Evolutionary conservation across 2,329 filamentous ascomycete genomes (phyloP), one percentile per base, ranked within the genome.

Genomic region (Didymella sp.): DNA sequence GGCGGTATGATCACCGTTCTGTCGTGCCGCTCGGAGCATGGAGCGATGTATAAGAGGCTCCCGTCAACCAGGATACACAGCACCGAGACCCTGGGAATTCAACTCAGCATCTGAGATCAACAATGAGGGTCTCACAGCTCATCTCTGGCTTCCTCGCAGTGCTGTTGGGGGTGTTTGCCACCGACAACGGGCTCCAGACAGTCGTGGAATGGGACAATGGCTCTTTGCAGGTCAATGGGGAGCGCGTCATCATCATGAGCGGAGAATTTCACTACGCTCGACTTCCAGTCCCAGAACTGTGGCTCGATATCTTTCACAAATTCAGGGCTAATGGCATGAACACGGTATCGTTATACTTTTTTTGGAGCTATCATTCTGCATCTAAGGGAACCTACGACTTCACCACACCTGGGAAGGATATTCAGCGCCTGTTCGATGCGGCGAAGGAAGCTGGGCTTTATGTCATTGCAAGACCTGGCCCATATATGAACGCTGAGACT

Each of bases 221-320:
- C 60, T 83, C 80, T 51, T 73, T 84, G 24, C 74, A 76, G 3
- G 72, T 84, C 60, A 81, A 83, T 54, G 80, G 80, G 33, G 76
- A 79, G 54, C 75, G 81, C 24, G 66, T 82, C 3, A 80, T 81
- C 43, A 74, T 84, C 25, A 81, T 80, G 60, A 76, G 75, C 1
- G 81, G 78, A 22, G 82, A 85, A 59, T 84, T 85, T 38, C 82
- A 84, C 59, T 84, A 84, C 53, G 77, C 80, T 59, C 76, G 82
- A 3, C 75, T 85, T 30, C 83, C 82, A 0, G 81, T 84, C 0
- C 82, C 82, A 0, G 82, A 84, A 48, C 62, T 85, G 24, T 85
- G 83, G 71, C 63, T 81, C 33, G 82, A 84, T 60, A 79, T 85
- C 30, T 82, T 85, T 54, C 81, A 85, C 49, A 84, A 84, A 56